phyloP scores from a whole-genome alignment of 2,329 filamentous ascomycete species.

The Arthrobotrys entomopaga region DNA sequence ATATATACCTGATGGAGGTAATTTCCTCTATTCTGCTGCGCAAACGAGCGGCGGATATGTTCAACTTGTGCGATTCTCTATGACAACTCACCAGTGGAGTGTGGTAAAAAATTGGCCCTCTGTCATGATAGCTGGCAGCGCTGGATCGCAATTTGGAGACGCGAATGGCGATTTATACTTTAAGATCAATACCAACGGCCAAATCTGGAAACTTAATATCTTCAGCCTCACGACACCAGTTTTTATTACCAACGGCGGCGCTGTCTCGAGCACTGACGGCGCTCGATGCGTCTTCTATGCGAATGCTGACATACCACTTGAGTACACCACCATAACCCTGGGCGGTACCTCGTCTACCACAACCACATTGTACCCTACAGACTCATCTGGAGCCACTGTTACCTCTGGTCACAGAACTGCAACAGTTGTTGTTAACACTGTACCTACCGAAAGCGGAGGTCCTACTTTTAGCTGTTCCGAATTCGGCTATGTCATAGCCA shows the following conservation, averaged over 20 bases:
- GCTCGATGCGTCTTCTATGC: conserved; percentile 20
- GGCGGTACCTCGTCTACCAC: background rate
- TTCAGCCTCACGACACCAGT: background rate
- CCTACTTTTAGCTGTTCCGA: conserved; percentile 6
- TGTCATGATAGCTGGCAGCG: background rate
- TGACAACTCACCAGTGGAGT: background rate
- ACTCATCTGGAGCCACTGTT: conserved; percentile 1
- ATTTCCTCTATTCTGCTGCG: background rate
- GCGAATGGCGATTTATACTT: conserved; percentile 20
- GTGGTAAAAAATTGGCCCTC: background rate
- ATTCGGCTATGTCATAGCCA: conserved; percentile 13
- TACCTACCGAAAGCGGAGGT: background rate
- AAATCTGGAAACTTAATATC: conserved; percentile 16
- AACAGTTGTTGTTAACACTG: background rate
- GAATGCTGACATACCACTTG: background rate
- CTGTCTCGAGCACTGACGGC: conserved; percentile 11
- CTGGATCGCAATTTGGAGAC: background rate
- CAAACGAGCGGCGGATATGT: background rate
- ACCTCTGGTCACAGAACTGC: conserved; percentile 7
- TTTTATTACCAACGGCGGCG: conserved; percentile 2
- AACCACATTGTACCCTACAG: background rate
- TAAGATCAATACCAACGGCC: background rate
- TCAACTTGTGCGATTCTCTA: conserved; percentile 3
- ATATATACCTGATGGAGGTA: conserved; percentile 12
- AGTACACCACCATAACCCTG: background rate